phyloP scores from a whole-genome alignment of 176 grass and related monocot species.

The Zoysia japonica region DNA sequence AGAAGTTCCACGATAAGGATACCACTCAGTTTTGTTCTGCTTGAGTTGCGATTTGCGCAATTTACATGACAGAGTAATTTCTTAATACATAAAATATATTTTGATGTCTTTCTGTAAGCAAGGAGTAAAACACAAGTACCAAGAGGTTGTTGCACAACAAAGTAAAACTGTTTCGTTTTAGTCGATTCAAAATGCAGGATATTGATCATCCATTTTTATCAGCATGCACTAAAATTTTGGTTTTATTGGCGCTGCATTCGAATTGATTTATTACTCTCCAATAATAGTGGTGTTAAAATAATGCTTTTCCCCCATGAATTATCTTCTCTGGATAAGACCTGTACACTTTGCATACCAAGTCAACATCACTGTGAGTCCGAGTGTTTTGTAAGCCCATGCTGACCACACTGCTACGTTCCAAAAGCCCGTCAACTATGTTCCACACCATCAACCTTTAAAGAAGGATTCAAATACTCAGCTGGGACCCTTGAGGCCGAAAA shows the following conservation, averaged over 20 bases:
- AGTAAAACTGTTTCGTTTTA: too few relatives aligned
- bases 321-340: slow-evolving; percentile 36
- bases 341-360: slow-evolving; percentile 17
- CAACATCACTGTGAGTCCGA: slow-evolving; percentile 23
- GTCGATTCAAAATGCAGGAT: background rate
- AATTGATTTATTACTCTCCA: background rate
- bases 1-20: too few relatives aligned
- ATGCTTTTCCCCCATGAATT: background rate
- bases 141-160: background rate
- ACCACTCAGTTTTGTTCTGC: too few relatives aligned
- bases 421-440: slow-evolving; percentile 37
- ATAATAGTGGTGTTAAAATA: background rate
- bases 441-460: slow-evolving; percentile 24
- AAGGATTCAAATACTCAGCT: background rate
- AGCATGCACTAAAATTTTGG: background rate
- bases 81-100: too few relatives aligned
- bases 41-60: too few relatives aligned
- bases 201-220: background rate
- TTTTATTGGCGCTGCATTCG: background rate
- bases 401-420: slow-evolving; percentile 45
- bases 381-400: slow-evolving; percentile 41
- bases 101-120: background rate
- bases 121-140: background rate
- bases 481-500: background rate
- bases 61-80: too few relatives aligned